phyloP scores from a whole-genome alignment of 805 yeast species.

The Metschnikowia lochheadii region DNA sequence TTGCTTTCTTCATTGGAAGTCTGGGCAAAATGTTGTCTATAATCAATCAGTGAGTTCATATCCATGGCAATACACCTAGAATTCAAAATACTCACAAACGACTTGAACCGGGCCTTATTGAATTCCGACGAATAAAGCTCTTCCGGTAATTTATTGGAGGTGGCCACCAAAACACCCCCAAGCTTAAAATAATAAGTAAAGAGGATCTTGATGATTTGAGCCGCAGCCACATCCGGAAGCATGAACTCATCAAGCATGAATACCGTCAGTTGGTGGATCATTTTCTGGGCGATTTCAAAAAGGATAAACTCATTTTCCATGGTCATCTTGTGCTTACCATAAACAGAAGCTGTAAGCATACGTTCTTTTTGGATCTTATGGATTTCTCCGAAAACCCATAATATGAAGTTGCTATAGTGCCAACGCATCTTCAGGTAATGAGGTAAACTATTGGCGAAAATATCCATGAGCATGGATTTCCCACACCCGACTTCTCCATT shows the following conservation, averaged over 20 bases:
- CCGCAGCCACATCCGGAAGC: constrained; percentile 73
- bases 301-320: constrained; percentile 61
- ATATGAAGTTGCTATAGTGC: constrained; percentile 67
- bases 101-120: constrained; percentile 52
- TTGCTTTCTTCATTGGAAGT: constrained; percentile 22
- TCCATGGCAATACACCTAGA: constrained; percentile 58
- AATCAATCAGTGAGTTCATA: constrained; percentile 57
- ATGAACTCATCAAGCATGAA: constrained; percentile 69
- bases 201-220: constrained; percentile 59
- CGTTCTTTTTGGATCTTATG: constrained; percentile 50
- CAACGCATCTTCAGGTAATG: constrained; percentile 60
- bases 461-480: constrained; percentile 68
- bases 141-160: constrained; percentile 69
- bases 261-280: constrained; percentile 55
- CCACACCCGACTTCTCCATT: constrained; percentile 75
- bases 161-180: constrained; percentile 73
- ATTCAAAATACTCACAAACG: constrained; percentile 54
- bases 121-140: constrained; percentile 66
- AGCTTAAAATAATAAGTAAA: constrained; percentile 67
- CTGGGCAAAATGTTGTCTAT: constrained; percentile 37
- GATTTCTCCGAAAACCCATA: constrained; percentile 63
- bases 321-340: constrained; percentile 13
- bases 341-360: constrained; percentile 25
- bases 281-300: constrained; percentile 61
- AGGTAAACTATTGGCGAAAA: constrained; percentile 64